These are phyloP conservation scores for Suillus subalutaceus DNA, from an alignment of 768 basidiomycete species.

Conservation along the genomic window DNA sequence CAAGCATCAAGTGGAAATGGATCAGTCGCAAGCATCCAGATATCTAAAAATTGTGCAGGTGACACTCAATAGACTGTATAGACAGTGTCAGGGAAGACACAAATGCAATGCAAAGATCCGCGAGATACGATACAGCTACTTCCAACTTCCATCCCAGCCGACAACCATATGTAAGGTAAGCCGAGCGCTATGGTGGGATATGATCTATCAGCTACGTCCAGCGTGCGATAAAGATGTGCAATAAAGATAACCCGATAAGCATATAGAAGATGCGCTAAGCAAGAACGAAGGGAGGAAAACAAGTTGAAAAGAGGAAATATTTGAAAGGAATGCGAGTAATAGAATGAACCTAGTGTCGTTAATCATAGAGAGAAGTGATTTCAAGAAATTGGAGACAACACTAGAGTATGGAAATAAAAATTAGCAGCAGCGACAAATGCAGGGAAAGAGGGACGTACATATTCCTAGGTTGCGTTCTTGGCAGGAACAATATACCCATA, in stretches of 20 bases:
- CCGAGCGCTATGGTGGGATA: no score
- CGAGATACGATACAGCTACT: no score
- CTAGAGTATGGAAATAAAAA: not conserved
- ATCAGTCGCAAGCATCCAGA: no score
- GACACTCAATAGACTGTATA: no score
- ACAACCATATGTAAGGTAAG: no score
- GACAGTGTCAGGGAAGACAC: no score
- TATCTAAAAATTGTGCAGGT: no score
- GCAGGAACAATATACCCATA: not conserved
- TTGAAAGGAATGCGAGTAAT: not conserved
- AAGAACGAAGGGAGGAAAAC: not conserved
- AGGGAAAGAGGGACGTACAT: not conserved
- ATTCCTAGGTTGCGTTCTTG: no score
- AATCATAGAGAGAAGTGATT: not conserved
- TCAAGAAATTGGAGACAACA: not conserved
- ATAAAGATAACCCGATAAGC: not conserved
- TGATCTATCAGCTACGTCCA: not conserved
- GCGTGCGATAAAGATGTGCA: not conserved
- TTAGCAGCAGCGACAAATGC: not conserved
- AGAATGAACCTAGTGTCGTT: not conserved
- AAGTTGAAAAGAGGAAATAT: not conserved
- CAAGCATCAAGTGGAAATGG: no score
- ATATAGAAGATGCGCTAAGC: not conserved
- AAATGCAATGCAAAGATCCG: no score
- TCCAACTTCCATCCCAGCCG: no score